A percentile compares a stretch with the other conserved stretches of the same genome.
These are phyloP conservation scores for Lactarius psammicola DNA, from an alignment of 768 basidiomycete genomes.

Conservation along the genomic window DNA sequence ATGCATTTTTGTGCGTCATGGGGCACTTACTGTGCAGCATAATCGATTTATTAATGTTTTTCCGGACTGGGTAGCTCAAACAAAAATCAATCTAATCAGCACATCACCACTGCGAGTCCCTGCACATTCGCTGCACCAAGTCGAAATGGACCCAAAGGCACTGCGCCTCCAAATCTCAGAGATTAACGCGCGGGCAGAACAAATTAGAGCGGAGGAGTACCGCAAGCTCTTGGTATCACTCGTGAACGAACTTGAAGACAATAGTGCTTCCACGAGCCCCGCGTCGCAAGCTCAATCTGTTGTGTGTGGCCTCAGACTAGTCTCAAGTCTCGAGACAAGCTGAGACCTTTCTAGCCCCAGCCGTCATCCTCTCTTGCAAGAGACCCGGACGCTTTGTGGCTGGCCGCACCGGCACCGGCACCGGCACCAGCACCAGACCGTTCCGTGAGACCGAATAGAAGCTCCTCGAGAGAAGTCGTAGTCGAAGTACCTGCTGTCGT, in stretches of 20 bases:
- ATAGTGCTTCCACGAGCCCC: background rate
- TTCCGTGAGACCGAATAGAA: background rate
- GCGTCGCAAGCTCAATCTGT: background rate
- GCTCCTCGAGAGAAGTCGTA: background rate
- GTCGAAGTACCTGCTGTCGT: background rate
- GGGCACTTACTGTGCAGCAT: too few species aligned
- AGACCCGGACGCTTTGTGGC: too few species aligned
- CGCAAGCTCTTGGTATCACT: background rate
- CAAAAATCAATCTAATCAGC: background rate
- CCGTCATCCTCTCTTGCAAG: background rate
- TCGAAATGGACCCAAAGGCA: background rate
- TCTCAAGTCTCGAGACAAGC: background rate
- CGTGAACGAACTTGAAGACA: too few species aligned
- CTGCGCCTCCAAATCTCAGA: background rate
- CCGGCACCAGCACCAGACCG: background rate
- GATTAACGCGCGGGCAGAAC: background rate
- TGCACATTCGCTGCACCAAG: too few species aligned
- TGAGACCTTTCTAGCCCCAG: background rate
- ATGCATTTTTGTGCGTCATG: too few species aligned
- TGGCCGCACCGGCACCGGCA: too few species aligned
- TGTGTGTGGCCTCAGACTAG: background rate
- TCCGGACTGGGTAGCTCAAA: background rate
- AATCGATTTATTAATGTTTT: too few species aligned
- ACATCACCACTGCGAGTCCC: too few species aligned
- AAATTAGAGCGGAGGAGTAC: background rate